Base-by-base conservation (phyloP, 1,139 yeast genomes). In the Magnusiomyces ingens region DNA sequence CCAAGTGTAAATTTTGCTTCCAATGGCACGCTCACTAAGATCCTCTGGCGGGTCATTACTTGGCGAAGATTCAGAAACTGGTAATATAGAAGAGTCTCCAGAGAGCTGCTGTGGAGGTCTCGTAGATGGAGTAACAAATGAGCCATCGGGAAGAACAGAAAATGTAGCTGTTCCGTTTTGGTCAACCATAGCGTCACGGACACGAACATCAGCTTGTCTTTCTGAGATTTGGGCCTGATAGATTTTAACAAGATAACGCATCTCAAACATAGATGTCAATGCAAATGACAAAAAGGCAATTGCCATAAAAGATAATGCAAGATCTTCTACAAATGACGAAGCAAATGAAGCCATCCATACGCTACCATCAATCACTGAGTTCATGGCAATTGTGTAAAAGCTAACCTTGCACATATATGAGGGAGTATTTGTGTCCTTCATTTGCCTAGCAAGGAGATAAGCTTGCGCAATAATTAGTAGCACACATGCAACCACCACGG, bases 201-300 rank as follows among this genome's bases (percentile, higher is more conserved):
- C 65, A 63, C 78, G 51, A 64, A 54, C 89, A 44, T 80, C 78
- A 3, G 85, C 76, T 1, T 79, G 80, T 57, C 82, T 69, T 64
- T 91, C 97, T 61, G 85, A 85, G 12, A 80, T 72, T 66, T 91
- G 98, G 0, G 89, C 79, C 15, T 83, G 76, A 60, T 80, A 79
- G 1, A 90, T 84, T 52, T 80, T 75, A 37, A 84, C 79, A 75
- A 87, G 75, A 67, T 85, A 88, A 55, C 93, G 77, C 71, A 85
- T 76, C 62, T 88, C 96, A 71, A 89, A 87, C 18, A 87, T 75
- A 13, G 85, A 80, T 41, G 91, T 83, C 61, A 87, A 72, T 2
- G 85, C 79, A 60, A 86, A 82, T 1, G 87, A 77, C 11, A 85
- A 67, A 55, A 89, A 82, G 1, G 94, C 82, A 56, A 86, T 77